These are phyloP conservation scores for Candida xiaguanensis DNA, from an alignment of 805 yeast species.

Conservation along the genomic window DNA sequence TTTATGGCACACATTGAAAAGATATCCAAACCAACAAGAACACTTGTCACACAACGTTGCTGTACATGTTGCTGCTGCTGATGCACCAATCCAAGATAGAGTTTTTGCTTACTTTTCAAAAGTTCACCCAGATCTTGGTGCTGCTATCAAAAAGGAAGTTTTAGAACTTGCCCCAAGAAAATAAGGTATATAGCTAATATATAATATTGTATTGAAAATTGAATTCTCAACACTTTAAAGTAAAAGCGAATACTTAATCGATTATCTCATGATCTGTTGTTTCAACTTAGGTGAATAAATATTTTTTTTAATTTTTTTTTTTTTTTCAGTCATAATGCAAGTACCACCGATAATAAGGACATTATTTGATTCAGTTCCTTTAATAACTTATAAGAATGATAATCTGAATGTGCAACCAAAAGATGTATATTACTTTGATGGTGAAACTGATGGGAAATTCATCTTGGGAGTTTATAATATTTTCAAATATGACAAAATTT, in stretches of 20 bases:
- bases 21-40: constrained; percentile 76
- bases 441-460: constrained; percentile 27
- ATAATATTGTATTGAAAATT: not conserved
- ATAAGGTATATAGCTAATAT: not conserved
- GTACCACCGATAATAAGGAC: constrained; percentile 42
- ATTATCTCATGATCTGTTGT: no score
- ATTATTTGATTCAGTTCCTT: constrained; percentile 52
- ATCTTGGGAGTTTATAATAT: constrained; percentile 54
- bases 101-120: constrained; percentile 73
- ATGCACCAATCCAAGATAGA: constrained; percentile 71
- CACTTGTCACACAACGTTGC: constrained; percentile 83
- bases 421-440: constrained; percentile 12
- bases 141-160: constrained; percentile 61
- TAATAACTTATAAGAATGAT: constrained; percentile 33
- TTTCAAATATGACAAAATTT: constrained; percentile 19
- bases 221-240: no score
- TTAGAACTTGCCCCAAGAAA: constrained; percentile 47
- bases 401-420: constrained; percentile 17
- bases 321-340: no score
- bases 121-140: constrained; percentile 68
- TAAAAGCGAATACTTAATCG: no score
- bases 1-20: constrained; percentile 76
- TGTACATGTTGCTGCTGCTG: constrained; percentile 66
- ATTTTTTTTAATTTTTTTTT: no score
- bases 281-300: no score